phyloP scores from a whole-genome alignment of 129 eudicot species.

The Pseudognaphalium luteoalbum region DNA sequence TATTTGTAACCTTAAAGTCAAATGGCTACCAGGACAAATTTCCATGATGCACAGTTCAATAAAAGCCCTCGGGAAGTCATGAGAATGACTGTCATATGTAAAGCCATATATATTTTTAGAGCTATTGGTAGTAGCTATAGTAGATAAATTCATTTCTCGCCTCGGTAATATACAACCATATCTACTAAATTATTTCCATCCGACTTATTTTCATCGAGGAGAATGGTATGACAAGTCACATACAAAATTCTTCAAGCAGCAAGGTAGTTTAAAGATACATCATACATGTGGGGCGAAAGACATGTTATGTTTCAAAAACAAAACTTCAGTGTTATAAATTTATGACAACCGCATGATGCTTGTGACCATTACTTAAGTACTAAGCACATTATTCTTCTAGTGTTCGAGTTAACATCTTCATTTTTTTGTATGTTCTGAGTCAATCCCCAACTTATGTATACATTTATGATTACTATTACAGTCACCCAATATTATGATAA shows the following conservation, averaged over 20 bases:
- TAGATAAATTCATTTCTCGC: background rate
- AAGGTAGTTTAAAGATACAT: background rate
- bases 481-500: constrained; percentile 11
- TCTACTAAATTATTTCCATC: background rate
- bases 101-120: too few relatives aligned
- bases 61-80: background rate
- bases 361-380: background rate
- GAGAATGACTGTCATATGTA: too few relatives aligned
- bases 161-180: background rate
- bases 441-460: constrained; percentile 7
- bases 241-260: background rate
- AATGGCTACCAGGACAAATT: background rate
- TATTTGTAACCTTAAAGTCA: constrained; percentile 4
- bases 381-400: background rate
- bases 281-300: background rate
- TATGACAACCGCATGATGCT: background rate
- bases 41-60: background rate
- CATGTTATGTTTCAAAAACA: too few relatives aligned
- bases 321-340: background rate
- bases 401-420: background rate
- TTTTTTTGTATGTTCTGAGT: background rate
- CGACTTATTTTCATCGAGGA: background rate
- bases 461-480: background rate
- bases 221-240: background rate
- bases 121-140: background rate